A percentile compares a stretch with the other conserved stretches of the same genome.
These are phyloP conservation scores for Paecilomyces sp. DNA, from an alignment of 2,329 filamentous ascomycete genomes.

Conservation along the genomic window DNA sequence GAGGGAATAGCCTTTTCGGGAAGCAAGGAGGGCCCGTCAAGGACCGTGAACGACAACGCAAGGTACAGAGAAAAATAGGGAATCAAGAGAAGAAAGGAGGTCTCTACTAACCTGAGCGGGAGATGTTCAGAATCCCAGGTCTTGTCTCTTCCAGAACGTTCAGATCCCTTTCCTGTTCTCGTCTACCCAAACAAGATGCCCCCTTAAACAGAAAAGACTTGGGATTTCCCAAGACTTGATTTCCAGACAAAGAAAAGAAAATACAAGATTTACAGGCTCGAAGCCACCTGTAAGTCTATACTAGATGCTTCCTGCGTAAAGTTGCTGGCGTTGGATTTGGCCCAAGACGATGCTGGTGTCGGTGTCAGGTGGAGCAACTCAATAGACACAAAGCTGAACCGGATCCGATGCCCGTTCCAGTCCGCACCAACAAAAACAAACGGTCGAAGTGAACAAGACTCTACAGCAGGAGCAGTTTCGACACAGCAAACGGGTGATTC, in stretches of 20 bases:
- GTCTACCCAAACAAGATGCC: not conserved
- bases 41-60: slow-evolving; percentile 19
- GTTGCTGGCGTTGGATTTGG: not conserved
- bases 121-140: slow-evolving; percentile 4
- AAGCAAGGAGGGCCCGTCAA: slow-evolving; percentile 8
- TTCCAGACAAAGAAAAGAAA: not conserved
- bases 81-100: not conserved
- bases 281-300: not conserved
- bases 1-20: not conserved
- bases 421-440: not conserved
- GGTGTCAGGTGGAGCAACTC: not conserved
- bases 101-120: slow-evolving; percentile 23
- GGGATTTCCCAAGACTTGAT: not conserved
- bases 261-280: not conserved
- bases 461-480: not conserved
- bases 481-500: not conserved
- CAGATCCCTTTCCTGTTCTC: not conserved
- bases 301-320: not conserved
- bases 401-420: not conserved
- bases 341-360: not conserved
- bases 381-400: not conserved
- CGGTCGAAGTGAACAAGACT: not conserved
- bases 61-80: slow-evolving; percentile 18
- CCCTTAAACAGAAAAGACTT: not conserved
- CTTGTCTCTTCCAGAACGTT: not conserved